These are phyloP conservation scores for Saccharum hybrid DNA, from an alignment of 202 grass and related monocot species.

Conservation along the genomic window DNA sequence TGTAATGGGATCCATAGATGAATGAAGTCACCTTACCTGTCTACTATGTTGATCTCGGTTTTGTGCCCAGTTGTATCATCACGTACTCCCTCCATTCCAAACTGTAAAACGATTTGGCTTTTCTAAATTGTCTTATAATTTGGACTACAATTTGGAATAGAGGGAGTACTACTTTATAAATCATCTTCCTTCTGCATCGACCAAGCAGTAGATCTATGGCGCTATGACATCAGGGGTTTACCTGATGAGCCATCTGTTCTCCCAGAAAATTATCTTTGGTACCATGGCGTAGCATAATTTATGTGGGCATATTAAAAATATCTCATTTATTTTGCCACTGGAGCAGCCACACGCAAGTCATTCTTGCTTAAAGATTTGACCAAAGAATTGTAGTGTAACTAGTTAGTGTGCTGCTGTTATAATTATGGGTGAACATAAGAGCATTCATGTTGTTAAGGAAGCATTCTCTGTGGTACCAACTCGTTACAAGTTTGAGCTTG, in stretches of 20 bases:
- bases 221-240: background rate
- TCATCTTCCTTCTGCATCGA: background rate
- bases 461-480: background rate
- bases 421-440: background rate
- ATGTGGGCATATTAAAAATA: background rate
- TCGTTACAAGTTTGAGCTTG: background rate
- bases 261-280: background rate
- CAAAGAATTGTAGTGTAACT: background rate
- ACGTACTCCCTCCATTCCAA: background rate
- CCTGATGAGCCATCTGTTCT: background rate
- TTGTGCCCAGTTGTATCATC: background rate
- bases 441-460: background rate
- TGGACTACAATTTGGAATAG: background rate
- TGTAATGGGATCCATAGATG: background rate
- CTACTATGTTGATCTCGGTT: background rate
- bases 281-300: background rate
- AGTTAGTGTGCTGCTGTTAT: conserved; percentile 7
- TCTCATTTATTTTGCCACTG: background rate
- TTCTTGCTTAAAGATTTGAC: background rate
- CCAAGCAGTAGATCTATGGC: background rate
- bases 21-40: background rate
- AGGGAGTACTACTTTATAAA: background rate
- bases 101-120: too few relatives aligned
- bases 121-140: background rate
- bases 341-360: background rate